Percentiles rank a stretch among this genome's conserved stretches.
Conservation (phyloP, 2,329 filamentous ascomycete genomes). For the Dichotomopilus funicola region DNA sequence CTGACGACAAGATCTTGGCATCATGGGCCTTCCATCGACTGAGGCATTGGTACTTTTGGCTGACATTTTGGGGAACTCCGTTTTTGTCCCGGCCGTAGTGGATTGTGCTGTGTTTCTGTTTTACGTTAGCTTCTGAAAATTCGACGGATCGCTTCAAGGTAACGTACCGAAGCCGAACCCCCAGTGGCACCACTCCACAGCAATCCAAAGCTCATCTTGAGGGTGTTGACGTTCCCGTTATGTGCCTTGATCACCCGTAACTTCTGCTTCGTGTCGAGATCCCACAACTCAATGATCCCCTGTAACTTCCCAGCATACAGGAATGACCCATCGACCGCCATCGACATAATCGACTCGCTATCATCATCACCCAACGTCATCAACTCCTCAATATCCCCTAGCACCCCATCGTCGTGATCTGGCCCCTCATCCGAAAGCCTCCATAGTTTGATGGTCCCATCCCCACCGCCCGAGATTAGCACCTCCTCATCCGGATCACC, state of each 20-base stretch:
- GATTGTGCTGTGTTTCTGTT: conserved; percentile 59
- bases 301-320: conserved; percentile 84
- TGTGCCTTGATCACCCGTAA: conserved; percentile 79
- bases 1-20: conserved; percentile 81
- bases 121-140: conserved; percentile 18
- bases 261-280: conserved; percentile 87
- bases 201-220: conserved; percentile 78
- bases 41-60: conserved; percentile 36
- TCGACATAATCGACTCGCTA: conserved; percentile 61
- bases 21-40: conserved; percentile 57
- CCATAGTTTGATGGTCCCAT: conserved; percentile 95
- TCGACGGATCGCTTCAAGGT: neutral
- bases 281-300: conserved; percentile 92
- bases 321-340: conserved; percentile 84
- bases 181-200: conserved; percentile 86
- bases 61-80: conserved; percentile 47
- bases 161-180: conserved; percentile 71
- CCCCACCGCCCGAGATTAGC: conserved; percentile 83
- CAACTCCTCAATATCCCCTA: conserved; percentile 62
- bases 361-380: conserved; percentile 57
- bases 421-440: conserved; percentile 43
- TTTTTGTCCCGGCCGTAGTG: conserved; percentile 54
- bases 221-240: conserved; percentile 73
- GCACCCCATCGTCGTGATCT: conserved; percentile 41
- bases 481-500: conserved; percentile 71